Conservation (phyloP, 208 protist genomes). For the Naegleria lovaniensis region DNA sequence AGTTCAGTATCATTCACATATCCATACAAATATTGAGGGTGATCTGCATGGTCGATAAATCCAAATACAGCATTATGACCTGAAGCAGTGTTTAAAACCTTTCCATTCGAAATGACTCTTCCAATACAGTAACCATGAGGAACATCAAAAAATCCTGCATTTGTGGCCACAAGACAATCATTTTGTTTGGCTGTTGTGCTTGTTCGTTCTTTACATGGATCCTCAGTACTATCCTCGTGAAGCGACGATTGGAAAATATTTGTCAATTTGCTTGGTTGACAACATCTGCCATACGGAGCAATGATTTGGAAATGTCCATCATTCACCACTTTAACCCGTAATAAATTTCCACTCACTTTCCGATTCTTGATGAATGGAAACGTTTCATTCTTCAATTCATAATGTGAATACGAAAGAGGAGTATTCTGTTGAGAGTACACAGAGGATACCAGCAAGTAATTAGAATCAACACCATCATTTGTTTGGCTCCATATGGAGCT, state of each 20-base stretch:
- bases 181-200: background rate
- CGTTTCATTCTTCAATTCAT: background rate
- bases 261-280: background rate
- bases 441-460: background rate
- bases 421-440: background rate
- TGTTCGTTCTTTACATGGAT: background rate
- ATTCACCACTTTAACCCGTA: background rate
- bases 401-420: background rate
- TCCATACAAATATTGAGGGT: background rate
- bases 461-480: no score
- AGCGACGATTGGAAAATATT: no score
- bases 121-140: background rate
- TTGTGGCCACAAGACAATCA: constrained; percentile 37
- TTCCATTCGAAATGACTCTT: background rate
- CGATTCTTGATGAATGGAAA: background rate
- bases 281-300: background rate
- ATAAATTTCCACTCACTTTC: background rate
- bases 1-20: background rate
- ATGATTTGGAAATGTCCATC: background rate
- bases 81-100: background rate
- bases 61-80: background rate
- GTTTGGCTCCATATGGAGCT: no score
- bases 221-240: no score
- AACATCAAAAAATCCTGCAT: constrained; percentile 43
- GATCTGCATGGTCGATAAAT: background rate